phyloP scores from a whole-genome alignment of 305 asterid genomes.

The Galium porrigens region DNA sequence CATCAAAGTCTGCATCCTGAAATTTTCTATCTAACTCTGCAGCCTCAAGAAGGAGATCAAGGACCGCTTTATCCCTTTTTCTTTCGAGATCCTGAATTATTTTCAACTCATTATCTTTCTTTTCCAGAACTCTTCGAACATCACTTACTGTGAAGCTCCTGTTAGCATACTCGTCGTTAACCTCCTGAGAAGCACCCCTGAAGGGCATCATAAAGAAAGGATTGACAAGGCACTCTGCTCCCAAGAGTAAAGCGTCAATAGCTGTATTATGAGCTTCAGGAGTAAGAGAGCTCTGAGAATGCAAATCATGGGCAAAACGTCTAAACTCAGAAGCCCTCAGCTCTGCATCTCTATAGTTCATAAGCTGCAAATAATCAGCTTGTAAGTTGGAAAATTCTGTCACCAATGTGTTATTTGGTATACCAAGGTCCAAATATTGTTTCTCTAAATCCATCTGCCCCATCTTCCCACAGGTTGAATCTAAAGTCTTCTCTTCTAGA shows the following conservation, averaged over 20 bases:
- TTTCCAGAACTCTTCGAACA: conserved; percentile 30
- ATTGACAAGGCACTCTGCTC: conserved; percentile 87
- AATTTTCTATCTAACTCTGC: conserved; percentile 62
- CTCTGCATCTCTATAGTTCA: conserved; percentile 69
- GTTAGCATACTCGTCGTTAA: conserved; percentile 21
- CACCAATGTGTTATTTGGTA: conserved; percentile 27
- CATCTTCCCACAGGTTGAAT: conserved; percentile 27
- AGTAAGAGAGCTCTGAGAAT: conserved; percentile 46
- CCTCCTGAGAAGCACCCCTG: conserved; percentile 31
- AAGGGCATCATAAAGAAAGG: conserved; percentile 66
- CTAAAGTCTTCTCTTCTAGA: conserved; percentile 31
- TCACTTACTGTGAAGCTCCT: conserved; percentile 35
- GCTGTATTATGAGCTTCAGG: conserved; percentile 69
- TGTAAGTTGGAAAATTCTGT: conserved; percentile 37
- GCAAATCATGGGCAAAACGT: conserved; percentile 70
- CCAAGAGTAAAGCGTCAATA: conserved; percentile 80
- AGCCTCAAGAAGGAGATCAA: conserved; percentile 84
- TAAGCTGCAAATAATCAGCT: conserved; percentile 70
- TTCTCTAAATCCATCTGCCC: conserved; percentile 25
- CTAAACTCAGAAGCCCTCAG: conserved; percentile 83
- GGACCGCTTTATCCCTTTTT: conserved; percentile 82
- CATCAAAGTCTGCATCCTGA: conserved; percentile 26
- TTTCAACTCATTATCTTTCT: conserved; percentile 44
- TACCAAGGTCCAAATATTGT: conserved; percentile 22
- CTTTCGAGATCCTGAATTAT: conserved; percentile 66